Evolutionary conservation across 176 grass and related monocot species (phyloP).

Genomic region (Saccharum officinarum): DNA sequence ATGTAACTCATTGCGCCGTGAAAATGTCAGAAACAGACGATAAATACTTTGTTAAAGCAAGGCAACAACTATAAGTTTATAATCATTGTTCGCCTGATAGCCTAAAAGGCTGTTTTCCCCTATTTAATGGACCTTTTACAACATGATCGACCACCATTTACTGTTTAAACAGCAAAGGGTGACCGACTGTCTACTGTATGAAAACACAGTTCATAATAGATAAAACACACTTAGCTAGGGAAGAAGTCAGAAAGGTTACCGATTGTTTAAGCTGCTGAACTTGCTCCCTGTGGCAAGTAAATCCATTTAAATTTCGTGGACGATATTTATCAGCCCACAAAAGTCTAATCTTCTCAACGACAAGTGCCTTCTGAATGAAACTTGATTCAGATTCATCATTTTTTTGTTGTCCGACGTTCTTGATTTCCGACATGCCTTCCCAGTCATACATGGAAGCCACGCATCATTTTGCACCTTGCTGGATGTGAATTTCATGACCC

Average conservation of each 20-base stretch:
- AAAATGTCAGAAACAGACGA: constrained; percentile 7
- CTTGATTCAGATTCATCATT: constrained; percentile 52
- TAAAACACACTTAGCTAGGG: neutral
- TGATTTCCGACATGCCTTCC: constrained; percentile 55
- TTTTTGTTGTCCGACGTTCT: constrained; percentile 16
- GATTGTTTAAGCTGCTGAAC: constrained; percentile 66
- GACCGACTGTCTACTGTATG: neutral
- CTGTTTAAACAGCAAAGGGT: neutral
- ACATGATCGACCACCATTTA: neutral
- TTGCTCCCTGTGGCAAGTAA: constrained; percentile 71
- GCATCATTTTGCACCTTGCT: constrained; percentile 59
- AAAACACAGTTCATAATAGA: neutral
- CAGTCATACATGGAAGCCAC: constrained; percentile 65
- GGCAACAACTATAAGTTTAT: constrained; percentile 4
- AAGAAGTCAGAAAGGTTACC: constrained; percentile 37
- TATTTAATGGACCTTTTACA: neutral
- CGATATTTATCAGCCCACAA: constrained; percentile 75
- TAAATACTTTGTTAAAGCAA: neutral
- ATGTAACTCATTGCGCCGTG: neutral
- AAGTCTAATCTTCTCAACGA: constrained; percentile 60
- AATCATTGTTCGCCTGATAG: neutral
- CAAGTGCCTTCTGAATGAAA: constrained; percentile 62
- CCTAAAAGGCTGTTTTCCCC: neutral
- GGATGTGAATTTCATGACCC: constrained; percentile 61
- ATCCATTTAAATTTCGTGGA: constrained; percentile 51